These are phyloP conservation scores for Wallacemonas sp. DNA, from an alignment of 208 protist genomes.

Conservation along the genomic window DNA sequence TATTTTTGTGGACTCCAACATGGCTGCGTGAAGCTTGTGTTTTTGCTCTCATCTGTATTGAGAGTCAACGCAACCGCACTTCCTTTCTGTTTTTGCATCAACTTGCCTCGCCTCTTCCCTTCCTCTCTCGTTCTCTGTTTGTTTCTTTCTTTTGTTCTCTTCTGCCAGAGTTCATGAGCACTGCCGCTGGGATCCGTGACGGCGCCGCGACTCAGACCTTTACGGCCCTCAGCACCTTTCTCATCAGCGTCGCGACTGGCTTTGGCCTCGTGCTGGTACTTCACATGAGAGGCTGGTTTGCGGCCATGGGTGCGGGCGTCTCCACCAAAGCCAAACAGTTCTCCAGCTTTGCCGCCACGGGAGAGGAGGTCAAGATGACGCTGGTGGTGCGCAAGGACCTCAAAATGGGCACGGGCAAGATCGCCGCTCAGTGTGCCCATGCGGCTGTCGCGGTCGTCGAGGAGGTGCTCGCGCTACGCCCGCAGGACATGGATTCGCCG, in stretches of 20 bases:
- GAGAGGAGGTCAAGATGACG: constrained; percentile 89
- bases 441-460: constrained; percentile 91
- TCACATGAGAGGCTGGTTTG: constrained; percentile 14
- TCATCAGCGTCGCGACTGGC: constrained; percentile 34
- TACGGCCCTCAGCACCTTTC: constrained; percentile 19
- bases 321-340: constrained; percentile 12
- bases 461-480: constrained; percentile 29
- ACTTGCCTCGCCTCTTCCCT: not conserved
- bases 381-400: constrained; percentile 94
- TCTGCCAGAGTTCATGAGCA: constrained; percentile 1
- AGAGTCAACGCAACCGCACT: too few relatives aligned
- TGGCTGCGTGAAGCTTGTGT: too few relatives aligned
- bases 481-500: constrained; percentile 31
- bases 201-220: not conserved
- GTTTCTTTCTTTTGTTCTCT: constrained; percentile 7
- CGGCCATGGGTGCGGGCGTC: not conserved
- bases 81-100: constrained; percentile 11
- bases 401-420: constrained; percentile 95
- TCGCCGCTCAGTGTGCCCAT: constrained; percentile 96
- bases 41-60: too few relatives aligned
- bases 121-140: not conserved
- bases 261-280: constrained; percentile 20
- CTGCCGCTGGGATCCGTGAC: not conserved
- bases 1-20: too few relatives aligned
- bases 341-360: constrained; percentile 16